Conservation (phyloP, 2,329 filamentous ascomycete species). For the Calonectria montana region DNA sequence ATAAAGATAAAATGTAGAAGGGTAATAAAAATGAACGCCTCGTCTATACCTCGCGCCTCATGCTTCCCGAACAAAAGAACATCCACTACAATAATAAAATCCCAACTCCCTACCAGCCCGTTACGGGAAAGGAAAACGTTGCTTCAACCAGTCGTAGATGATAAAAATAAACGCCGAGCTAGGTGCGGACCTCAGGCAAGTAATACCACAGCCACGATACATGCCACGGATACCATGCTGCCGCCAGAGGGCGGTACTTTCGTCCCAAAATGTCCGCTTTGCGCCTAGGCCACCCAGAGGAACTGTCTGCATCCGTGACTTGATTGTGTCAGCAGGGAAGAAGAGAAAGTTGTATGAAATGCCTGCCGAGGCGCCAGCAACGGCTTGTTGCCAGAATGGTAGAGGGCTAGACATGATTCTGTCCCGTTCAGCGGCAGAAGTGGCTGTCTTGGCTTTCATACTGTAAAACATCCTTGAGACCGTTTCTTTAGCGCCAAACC, state of each 20-base stretch:
- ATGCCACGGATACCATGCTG: slow-evolving; percentile 85
- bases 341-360: slow-evolving; percentile 97
- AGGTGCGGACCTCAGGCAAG: slow-evolving; percentile 85
- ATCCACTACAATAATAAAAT: slow-evolving; percentile 13
- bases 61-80: slow-evolving; percentile 7
- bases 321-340: slow-evolving; percentile 97
- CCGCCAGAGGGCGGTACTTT: slow-evolving; percentile 80
- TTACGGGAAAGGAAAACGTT: slow-evolving; percentile 65
- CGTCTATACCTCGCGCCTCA: slow-evolving; percentile 29
- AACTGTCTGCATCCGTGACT: slow-evolving; percentile 94
- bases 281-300: slow-evolving; percentile 69
- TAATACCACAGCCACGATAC: slow-evolving; percentile 96
- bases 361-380: slow-evolving; percentile 88
- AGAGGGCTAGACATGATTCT: slow-evolving; percentile 64
- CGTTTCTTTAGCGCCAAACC: slow-evolving; percentile 94
- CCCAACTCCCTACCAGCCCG: neutral
- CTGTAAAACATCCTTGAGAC: slow-evolving; percentile 77
- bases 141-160: slow-evolving; percentile 88
- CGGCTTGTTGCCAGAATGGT: slow-evolving; percentile 86
- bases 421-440: slow-evolving; percentile 53
- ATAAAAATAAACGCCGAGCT: slow-evolving; percentile 99
- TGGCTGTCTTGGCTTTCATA: slow-evolving; percentile 58
- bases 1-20: neutral
- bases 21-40: slow-evolving; percentile 32
- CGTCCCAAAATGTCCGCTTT: slow-evolving; percentile 77